phyloP scores from a whole-genome alignment of 306 rosid genomes.

The Vachellia collinsii region DNA sequence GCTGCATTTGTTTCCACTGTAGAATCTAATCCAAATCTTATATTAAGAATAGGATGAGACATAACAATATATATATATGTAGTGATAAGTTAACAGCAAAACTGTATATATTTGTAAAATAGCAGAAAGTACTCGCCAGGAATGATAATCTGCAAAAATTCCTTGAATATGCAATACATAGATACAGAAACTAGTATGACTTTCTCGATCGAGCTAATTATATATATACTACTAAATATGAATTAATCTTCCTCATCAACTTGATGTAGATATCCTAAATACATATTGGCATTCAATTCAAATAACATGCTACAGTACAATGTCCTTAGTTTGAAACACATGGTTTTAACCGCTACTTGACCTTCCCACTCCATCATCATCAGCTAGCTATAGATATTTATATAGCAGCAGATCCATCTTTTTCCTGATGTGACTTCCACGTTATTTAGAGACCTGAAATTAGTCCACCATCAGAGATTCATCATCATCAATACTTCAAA shows the following conservation, averaged over 20 bases:
- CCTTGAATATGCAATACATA: not conserved
- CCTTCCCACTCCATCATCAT: not conserved
- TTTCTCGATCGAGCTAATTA: not conserved
- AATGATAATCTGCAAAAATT: constrained; percentile 6
- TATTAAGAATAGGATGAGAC: too few relatives aligned
- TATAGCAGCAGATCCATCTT: constrained; percentile 5
- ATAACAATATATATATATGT: not conserved
- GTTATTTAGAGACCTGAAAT: constrained; percentile 37
- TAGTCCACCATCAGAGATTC: constrained; percentile 4
- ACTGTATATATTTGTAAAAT: not conserved
- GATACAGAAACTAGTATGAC: constrained; percentile 1
- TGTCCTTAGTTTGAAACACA: constrained; percentile 24
- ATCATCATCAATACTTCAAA: not conserved
- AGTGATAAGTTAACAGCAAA: not conserved
- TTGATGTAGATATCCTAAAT: constrained; percentile 27
- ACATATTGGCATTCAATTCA: constrained; percentile 29
- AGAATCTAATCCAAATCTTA: not conserved
- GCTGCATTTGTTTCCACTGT: not conserved
- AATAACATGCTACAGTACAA: constrained; percentile 36
- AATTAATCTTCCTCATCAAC: constrained; percentile 41
- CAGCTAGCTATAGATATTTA: not conserved
- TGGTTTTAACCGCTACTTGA: constrained; percentile 12
- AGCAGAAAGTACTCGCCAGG: not conserved
- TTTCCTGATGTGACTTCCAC: constrained; percentile 6
- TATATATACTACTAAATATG: not conserved